Conservation (phyloP, 805 yeast species). For the Kodamaea nitidulidarum region DNA sequence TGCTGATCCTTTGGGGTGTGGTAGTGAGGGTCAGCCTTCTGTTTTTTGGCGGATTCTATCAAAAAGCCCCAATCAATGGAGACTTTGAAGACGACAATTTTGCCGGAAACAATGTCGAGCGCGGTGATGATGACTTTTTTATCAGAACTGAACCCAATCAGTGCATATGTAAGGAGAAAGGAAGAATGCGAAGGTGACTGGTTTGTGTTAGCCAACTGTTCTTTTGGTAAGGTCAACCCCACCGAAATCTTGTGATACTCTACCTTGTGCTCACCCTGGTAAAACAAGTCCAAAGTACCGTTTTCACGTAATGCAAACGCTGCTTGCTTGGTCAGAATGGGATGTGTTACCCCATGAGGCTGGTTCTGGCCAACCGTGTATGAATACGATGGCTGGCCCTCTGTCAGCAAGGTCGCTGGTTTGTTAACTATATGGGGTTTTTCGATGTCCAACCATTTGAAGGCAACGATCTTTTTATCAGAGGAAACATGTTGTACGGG, state of each 20-base stretch:
- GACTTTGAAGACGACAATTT: slow-evolving; percentile 41
- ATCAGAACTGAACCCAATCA: slow-evolving; percentile 51
- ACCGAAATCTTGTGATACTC: slow-evolving; percentile 45
- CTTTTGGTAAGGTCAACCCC: too few species aligned
- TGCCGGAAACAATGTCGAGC: slow-evolving; percentile 31
- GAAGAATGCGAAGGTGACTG: too few species aligned
- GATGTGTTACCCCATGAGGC: slow-evolving; percentile 63
- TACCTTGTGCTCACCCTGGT: slow-evolving; percentile 59
- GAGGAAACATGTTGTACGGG: slow-evolving; percentile 9
- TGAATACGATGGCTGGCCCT: slow-evolving; percentile 26
- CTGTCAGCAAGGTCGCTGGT: slow-evolving; percentile 46
- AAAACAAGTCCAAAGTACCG: slow-evolving; percentile 58
- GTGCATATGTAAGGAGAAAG: slow-evolving; percentile 7
- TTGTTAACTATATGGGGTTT: slow-evolving; percentile 58
- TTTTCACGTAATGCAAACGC: slow-evolving; percentile 61
- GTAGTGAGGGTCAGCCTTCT: slow-evolving; percentile 45
- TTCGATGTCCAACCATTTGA: slow-evolving; percentile 73
- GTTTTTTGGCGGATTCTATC: slow-evolving; percentile 42
- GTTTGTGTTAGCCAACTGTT: too few species aligned
- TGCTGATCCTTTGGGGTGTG: slow-evolving; percentile 46
- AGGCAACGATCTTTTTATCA: slow-evolving; percentile 36
- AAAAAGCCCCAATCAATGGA: slow-evolving; percentile 55
- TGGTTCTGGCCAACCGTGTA: slow-evolving; percentile 60
- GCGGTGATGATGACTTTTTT: slow-evolving; percentile 43
- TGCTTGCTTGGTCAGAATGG: slow-evolving; percentile 64